phyloP scores from a whole-genome alignment of 2,329 filamentous ascomycete genomes.

The Fusarium nygamai region DNA sequence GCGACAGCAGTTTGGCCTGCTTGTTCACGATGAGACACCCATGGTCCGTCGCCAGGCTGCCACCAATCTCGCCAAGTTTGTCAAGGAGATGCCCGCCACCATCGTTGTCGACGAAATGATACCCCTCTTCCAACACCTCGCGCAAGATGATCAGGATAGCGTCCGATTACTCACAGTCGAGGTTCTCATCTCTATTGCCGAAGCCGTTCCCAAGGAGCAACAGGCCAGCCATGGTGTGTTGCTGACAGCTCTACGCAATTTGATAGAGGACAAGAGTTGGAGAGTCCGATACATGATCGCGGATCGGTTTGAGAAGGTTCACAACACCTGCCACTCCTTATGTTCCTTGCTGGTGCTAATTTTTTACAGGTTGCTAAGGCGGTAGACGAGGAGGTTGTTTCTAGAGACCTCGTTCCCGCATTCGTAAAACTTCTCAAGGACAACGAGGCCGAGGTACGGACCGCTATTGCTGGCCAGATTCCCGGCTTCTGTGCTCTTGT shows the following conservation, averaged over 20 bases:
- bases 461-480: conserved; percentile 96
- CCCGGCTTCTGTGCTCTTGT: conserved; percentile 94
- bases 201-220: conserved; percentile 97
- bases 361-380: conserved; percentile 87
- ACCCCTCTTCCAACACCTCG: conserved; percentile 96
- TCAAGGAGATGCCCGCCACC: conserved; percentile 92
- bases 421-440: conserved; percentile 99
- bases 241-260: conserved; percentile 85
- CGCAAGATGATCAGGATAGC: conserved; percentile 96
- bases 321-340: background rate
- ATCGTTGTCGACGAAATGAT: conserved; percentile 99
- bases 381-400: conserved; percentile 95
- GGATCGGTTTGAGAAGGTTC: conserved; percentile 92
- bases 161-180: conserved; percentile 96
- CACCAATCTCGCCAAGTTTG: conserved; percentile 95
- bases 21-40: conserved; percentile 98
- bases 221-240: conserved; percentile 95
- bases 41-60: conserved; percentile 98
- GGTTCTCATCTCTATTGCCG: conserved; percentile 93
- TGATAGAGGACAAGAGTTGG: conserved; percentile 99
- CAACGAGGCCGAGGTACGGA: conserved; percentile 96
- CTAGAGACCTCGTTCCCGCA: conserved; percentile 90
- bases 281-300: conserved; percentile 99
- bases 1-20: conserved; percentile 87
- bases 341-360: background rate